Conservation (phyloP, 352 stramenopile genomes). For the Globisporangium apiculatum region DNA sequence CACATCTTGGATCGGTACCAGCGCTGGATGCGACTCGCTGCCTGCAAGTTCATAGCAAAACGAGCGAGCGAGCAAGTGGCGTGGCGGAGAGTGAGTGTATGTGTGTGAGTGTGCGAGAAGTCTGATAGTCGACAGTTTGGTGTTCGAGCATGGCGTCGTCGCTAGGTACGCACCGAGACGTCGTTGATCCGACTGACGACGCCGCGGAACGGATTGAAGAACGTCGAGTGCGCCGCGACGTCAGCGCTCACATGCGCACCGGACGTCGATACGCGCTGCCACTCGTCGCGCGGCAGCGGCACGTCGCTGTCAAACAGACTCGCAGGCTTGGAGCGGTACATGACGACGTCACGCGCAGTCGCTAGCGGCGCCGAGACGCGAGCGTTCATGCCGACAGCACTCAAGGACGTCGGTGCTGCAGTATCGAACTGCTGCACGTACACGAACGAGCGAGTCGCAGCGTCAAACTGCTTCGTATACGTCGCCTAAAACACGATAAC, state of each 20-base stretch:
- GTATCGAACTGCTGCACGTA: constrained; percentile 19
- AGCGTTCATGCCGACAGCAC: too few species aligned
- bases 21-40: constrained; percentile 30
- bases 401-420: background rate
- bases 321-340: constrained; percentile 21
- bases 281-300: constrained; percentile 34
- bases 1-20: constrained; percentile 52
- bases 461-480: constrained; percentile 47
- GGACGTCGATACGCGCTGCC: constrained; percentile 12
- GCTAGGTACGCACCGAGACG: constrained; percentile 1
- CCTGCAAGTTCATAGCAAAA: constrained; percentile 9
- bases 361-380: background rate
- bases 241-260: background rate
- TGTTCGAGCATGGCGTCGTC: background rate
- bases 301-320: constrained; percentile 46
- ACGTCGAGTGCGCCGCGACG: constrained; percentile 5
- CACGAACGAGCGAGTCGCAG: constrained; percentile 16
- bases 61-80: background rate
- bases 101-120: too few species aligned
- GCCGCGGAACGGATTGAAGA: constrained; percentile 40
- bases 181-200: constrained; percentile 34
- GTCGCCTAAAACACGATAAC: constrained; percentile 12
- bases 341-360: constrained; percentile 4
- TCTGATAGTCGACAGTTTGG: too few species aligned
- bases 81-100: too few species aligned